Conservation (phyloP, 202 grass and related monocot genomes). For the Zoysia matrella region DNA sequence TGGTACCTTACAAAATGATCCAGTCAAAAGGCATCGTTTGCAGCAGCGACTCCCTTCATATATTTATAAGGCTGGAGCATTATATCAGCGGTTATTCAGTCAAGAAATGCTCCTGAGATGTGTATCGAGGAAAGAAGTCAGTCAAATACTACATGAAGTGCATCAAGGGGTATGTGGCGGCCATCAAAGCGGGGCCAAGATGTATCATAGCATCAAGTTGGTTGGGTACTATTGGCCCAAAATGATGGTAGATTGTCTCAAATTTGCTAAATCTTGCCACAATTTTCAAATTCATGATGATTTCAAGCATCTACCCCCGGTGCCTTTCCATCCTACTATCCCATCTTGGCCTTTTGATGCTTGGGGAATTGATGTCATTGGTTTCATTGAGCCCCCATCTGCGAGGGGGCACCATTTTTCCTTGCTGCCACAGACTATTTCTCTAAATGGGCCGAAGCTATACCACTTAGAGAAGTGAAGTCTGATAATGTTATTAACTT, state of each 20-base stretch:
- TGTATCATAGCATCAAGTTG: no score
- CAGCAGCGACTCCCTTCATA: no score
- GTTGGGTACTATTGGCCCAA: no score
- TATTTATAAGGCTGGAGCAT: no score
- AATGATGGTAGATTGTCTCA: background rate
- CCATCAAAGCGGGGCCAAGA: no score
- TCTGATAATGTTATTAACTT: background rate
- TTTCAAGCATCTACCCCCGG: background rate
- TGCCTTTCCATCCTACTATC: background rate
- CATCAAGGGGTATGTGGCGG: no score
- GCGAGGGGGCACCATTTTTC: background rate
- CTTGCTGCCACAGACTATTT: background rate
- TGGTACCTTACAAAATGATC: background rate
- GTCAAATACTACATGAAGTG: no score
- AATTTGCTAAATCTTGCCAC: background rate
- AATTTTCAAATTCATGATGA: background rate
- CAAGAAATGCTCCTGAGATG: no score
- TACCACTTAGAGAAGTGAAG: background rate
- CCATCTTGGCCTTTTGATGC: background rate
- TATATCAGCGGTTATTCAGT: no score
- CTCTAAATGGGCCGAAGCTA: background rate
- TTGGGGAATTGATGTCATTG: background rate
- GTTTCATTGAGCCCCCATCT: background rate
- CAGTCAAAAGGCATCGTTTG: no score
- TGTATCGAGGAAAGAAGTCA: no score